These are phyloP conservation scores for Akanthomyces dipterigenus DNA, from an alignment of 2,329 filamentous ascomycete genomes.

Conservation along the genomic window DNA sequence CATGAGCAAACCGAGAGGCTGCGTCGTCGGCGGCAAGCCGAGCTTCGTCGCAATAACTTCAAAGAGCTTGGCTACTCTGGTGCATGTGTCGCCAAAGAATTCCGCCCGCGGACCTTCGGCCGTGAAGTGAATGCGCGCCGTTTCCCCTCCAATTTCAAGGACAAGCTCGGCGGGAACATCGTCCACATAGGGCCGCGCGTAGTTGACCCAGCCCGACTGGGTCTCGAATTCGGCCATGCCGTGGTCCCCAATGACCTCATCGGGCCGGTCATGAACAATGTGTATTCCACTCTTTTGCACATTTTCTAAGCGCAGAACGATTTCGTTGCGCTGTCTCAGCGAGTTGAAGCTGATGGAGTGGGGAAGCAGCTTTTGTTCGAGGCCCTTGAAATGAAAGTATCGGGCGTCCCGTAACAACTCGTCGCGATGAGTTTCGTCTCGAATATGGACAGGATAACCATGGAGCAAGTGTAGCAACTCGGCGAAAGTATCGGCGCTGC, in stretches of 20 bases:
- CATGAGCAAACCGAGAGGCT: slow-evolving; percentile 62
- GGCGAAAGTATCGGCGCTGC: slow-evolving; percentile 75
- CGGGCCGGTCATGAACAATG: slow-evolving; percentile 44
- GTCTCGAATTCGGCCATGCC: slow-evolving; percentile 18
- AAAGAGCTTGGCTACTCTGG: slow-evolving; percentile 65
- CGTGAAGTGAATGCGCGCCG: slow-evolving; percentile 49
- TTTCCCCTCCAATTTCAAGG: slow-evolving; percentile 68
- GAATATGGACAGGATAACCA: slow-evolving; percentile 75
- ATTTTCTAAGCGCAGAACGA: slow-evolving; percentile 73
- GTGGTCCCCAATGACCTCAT: background rate
- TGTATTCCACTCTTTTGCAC: slow-evolving; percentile 81
- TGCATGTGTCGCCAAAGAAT: slow-evolving; percentile 66
- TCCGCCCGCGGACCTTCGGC: slow-evolving; percentile 46
- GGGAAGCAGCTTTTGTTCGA: slow-evolving; percentile 81
- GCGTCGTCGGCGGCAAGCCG: slow-evolving; percentile 53
- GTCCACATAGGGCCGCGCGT: slow-evolving; percentile 82
- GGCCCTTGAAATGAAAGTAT: slow-evolving; percentile 86
- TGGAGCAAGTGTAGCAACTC: slow-evolving; percentile 76
- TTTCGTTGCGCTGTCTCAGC: slow-evolving; percentile 61
- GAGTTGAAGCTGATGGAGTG: slow-evolving; percentile 72
- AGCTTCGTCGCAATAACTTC: slow-evolving; percentile 78
- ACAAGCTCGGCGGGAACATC: slow-evolving; percentile 66
- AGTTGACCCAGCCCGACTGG: slow-evolving; percentile 56
- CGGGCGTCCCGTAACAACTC: slow-evolving; percentile 77
- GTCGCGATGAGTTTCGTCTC: slow-evolving; percentile 67